A percentile compares a stretch with the other conserved stretches of the same genome.
Evolutionary conservation across 495 filamentous ascomycete genomes (phyloP).

Genomic region (Hypomontagnella submonticulosa): DNA sequence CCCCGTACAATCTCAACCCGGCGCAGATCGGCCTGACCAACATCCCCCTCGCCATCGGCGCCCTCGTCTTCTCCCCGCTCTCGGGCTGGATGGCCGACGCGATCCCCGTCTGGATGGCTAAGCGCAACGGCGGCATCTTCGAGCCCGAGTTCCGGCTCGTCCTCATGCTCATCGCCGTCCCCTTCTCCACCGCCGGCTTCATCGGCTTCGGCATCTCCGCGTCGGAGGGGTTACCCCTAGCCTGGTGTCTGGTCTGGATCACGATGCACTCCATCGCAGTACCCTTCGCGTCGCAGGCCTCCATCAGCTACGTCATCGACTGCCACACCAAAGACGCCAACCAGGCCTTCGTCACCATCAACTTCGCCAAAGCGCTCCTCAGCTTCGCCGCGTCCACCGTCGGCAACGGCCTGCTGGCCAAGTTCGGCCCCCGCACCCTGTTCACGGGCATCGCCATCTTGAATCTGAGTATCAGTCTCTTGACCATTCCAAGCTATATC

Average conservation of each 20-base stretch:
- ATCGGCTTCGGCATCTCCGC: constrained; percentile 49
- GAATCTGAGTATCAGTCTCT: constrained; percentile 46
- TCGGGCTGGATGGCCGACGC: constrained; percentile 59
- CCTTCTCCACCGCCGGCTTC: constrained; percentile 53
- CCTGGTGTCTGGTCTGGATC: constrained; percentile 42
- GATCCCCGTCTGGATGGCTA: constrained; percentile 58
- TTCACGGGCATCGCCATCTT: constrained; percentile 46
- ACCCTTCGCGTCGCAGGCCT: constrained; percentile 41
- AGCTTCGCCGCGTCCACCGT: constrained; percentile 48
- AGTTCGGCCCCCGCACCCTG: constrained; percentile 40
- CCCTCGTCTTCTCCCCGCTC: constrained; percentile 55
- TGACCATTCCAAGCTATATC: constrained; percentile 51
- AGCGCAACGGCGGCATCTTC: constrained; percentile 61
- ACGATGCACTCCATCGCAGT: constrained; percentile 43
- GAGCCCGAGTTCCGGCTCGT: constrained; percentile 67
- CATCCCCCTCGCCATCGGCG: constrained; percentile 58
- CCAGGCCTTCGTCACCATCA: constrained; percentile 45
- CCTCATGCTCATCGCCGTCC: constrained; percentile 55
- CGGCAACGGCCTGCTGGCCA: constrained; percentile 44
- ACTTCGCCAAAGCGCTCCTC: constrained; percentile 42
- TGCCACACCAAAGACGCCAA: constrained; percentile 46
- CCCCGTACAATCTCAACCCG: constrained; percentile 70
- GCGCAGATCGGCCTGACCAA: constrained; percentile 68
- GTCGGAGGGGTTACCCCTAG: constrained; percentile 21
- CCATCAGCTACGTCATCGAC: constrained; percentile 44